A percentile compares a stretch with the other conserved stretches of the same genome.
Conservation (phyloP, 2,329 filamentous ascomycete species). For the Alternaria incomplexa region DNA sequence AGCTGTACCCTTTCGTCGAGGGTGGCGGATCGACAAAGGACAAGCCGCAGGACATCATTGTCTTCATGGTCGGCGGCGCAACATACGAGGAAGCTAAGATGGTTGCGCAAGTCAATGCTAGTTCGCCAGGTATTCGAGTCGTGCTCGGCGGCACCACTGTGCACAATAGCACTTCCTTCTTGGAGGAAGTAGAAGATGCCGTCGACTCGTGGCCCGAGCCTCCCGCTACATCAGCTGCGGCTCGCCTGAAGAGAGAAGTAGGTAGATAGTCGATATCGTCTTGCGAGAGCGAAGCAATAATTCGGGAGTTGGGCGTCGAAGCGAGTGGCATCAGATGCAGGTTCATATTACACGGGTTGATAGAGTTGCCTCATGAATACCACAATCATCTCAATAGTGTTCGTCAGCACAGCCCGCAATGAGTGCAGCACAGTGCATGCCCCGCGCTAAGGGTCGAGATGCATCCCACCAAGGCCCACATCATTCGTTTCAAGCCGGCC, state of each 20-base stretch:
- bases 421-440: not conserved
- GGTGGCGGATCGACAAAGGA: constrained; percentile 85
- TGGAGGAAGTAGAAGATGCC: constrained; percentile 90
- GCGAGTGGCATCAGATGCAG: not conserved
- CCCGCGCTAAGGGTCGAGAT: constrained; percentile 1
- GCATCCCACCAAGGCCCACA: constrained; percentile 2
- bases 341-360: not conserved
- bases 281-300: not conserved
- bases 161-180: constrained; percentile 85
- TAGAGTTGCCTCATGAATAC: not conserved
- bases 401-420: not conserved
- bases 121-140: constrained; percentile 84
- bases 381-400: not conserved
- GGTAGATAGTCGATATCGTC: constrained; percentile 50
- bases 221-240: constrained; percentile 59
- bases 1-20: constrained; percentile 93
- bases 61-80: constrained; percentile 91
- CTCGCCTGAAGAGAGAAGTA: constrained; percentile 66
- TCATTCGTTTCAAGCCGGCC: constrained; percentile 8
- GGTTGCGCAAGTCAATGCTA: constrained; percentile 92
- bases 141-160: constrained; percentile 88
- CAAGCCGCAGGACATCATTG: constrained; percentile 93
- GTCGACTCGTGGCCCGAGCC: constrained; percentile 83
- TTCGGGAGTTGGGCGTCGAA: constrained; percentile 1
- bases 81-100: constrained; percentile 98